phyloP scores from a whole-genome alignment of 2,329 filamentous ascomycete genomes.

The Aspergillus arachidicola region DNA sequence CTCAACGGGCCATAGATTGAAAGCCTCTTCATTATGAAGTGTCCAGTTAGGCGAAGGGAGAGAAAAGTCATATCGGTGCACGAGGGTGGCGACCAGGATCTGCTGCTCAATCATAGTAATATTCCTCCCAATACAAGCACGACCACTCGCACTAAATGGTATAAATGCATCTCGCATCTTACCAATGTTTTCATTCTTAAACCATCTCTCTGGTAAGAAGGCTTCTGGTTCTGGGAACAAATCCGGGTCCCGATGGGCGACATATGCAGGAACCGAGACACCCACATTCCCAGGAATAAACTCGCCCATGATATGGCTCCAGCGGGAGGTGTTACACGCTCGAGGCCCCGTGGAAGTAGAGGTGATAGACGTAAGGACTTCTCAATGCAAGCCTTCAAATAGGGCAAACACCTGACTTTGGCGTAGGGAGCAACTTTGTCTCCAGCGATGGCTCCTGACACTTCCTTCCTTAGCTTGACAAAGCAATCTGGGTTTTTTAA shows the following conservation, averaged over 20 bases:
- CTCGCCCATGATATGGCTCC: conserved; percentile 13
- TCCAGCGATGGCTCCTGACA: neutral
- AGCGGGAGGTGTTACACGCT: conserved; percentile 10
- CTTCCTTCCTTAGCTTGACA: neutral
- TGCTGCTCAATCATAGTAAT: no score
- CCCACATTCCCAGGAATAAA: conserved; percentile 4
- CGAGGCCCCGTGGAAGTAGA: conserved; percentile 7
- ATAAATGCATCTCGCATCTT: conserved; percentile 3
- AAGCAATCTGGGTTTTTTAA: neutral
- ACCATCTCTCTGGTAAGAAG: conserved; percentile 11
- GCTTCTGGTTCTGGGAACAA: conserved; percentile 1
- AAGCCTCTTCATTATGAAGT: no score
- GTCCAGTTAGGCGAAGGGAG: no score
- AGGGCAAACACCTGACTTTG: conserved; percentile 11
- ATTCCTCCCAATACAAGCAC: conserved; percentile 25
- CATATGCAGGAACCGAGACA: neutral
- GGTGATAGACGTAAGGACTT: conserved; percentile 14
- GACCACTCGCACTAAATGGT: conserved; percentile 21
- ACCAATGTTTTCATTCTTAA: neutral
- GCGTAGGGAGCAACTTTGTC: neutral
- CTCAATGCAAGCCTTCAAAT: conserved; percentile 15
- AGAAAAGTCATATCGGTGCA: no score
- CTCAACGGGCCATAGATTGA: no score
- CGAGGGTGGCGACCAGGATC: no score
- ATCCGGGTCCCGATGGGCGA: neutral